Evolutionary conservation across 768 basidiomycete genomes (phyloP).

Genomic region (Kwoniella bestiolae): DNA sequence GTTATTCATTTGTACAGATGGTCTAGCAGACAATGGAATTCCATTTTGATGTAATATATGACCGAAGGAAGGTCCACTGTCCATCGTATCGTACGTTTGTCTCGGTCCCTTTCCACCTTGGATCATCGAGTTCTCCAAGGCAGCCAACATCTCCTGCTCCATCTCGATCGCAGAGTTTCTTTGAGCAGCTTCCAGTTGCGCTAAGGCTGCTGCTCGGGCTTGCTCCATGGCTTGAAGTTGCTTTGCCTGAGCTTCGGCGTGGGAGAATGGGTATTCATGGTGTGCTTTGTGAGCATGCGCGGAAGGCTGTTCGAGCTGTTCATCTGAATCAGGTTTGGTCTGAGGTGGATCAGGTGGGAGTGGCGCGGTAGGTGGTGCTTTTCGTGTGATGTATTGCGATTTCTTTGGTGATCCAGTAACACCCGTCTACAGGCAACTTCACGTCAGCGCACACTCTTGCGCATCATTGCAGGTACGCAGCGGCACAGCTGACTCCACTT

Average conservation of each 20-base stretch:
- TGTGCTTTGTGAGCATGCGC: slow-evolving; percentile 44
- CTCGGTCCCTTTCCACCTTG: slow-evolving; percentile 34
- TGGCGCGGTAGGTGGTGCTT: slow-evolving; percentile 11
- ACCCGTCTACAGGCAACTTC: neutral
- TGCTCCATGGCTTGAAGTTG: slow-evolving; percentile 40
- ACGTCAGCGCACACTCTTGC: neutral
- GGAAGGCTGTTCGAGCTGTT: neutral
- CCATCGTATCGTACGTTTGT: slow-evolving; percentile 45
- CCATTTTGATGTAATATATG: slow-evolving; percentile 45
- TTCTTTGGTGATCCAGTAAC: slow-evolving; percentile 18
- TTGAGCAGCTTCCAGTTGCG: slow-evolving; percentile 40
- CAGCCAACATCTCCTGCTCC: slow-evolving; percentile 22
- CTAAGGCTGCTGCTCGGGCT: slow-evolving; percentile 39
- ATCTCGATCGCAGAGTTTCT: slow-evolving; percentile 6
- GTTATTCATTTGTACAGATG: slow-evolving; percentile 16
- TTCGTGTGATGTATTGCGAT: slow-evolving; percentile 9
- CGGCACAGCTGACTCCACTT: slow-evolving; percentile 7
- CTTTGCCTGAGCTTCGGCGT: slow-evolving; percentile 36
- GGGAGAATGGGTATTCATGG: slow-evolving; percentile 44
- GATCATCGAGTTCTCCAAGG: neutral
- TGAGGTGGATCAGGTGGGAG: slow-evolving; percentile 17
- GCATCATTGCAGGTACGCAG: neutral
- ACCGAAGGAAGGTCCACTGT: slow-evolving; percentile 54
- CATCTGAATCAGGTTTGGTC: slow-evolving; percentile 30
- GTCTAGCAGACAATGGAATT: slow-evolving; percentile 27